These are phyloP conservation scores for Dacryopinax primogenitus DNA, from an alignment of 768 basidiomycete species.

Conservation along the genomic window DNA sequence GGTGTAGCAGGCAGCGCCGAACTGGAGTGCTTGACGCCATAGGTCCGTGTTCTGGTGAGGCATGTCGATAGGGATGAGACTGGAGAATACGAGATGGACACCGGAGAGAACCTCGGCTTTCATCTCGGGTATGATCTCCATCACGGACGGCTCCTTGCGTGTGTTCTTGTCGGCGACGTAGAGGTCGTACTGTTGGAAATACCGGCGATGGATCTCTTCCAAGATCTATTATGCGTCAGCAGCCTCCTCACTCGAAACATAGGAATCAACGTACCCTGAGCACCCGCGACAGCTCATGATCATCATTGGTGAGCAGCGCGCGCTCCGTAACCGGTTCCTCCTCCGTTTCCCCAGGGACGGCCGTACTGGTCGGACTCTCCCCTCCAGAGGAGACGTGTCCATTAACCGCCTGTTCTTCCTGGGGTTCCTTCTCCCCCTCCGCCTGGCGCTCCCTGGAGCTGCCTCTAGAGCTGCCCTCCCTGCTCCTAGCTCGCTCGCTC, in stretches of 20 bases:
- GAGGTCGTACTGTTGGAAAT: conserved; percentile 54
- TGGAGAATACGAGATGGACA: conserved; percentile 79
- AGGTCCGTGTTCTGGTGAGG: conserved; percentile 61
- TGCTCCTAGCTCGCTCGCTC: background rate
- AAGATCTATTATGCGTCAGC: conserved; percentile 45
- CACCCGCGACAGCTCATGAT: conserved; percentile 68
- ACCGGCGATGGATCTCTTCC: conserved; percentile 61
- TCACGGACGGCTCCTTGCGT: background rate
- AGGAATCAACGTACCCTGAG: conserved; percentile 41
- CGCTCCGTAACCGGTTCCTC: conserved; percentile 39
- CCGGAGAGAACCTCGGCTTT: conserved; percentile 65
- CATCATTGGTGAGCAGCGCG: conserved; percentile 77
- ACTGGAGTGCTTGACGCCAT: conserved; percentile 75
- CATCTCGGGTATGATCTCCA: conserved; percentile 71
- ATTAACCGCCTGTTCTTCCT: background rate
- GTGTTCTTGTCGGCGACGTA: background rate
- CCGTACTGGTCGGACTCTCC: background rate
- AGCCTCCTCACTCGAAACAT: conserved; percentile 6
- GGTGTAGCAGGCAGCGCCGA: conserved; percentile 70
- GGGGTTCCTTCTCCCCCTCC: conserved; percentile 12
- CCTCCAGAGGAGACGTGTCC: background rate
- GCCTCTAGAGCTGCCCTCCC: background rate
- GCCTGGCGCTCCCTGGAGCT: background rate
- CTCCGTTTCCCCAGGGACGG: conserved; percentile 21
- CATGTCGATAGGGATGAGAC: conserved; percentile 83